Base-by-base conservation (phyloP, 2,329 filamentous ascomycete genomes). In the Ophiostoma australiae region DNA sequence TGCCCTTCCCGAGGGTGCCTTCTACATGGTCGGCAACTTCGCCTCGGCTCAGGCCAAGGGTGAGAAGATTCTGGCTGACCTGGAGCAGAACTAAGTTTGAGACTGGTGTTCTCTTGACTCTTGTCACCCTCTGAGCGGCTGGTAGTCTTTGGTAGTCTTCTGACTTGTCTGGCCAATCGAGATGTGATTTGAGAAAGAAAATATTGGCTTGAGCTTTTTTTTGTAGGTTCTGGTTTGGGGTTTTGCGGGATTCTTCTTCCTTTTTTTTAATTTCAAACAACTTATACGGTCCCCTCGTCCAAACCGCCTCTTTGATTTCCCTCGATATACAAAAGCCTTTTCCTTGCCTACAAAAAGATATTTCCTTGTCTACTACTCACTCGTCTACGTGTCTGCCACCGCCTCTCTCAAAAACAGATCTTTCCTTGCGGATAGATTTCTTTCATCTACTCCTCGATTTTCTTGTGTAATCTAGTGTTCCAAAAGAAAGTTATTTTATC, bases 11-110 rank as follows among this genome's bases (percentile, higher is more conserved):
- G 95, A 98, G 85, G 90, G 90, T 90, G 90, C 85, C 81, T 86
- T 97, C 90, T 97, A 97, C 91, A 97, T 97, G 94, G 94, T 98
- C 82, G 95, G 95, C 82, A 91, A 97, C 87, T 90, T 98, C 78
- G 92, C 92, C 78, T 93, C 92, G 75, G 95, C 94, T 77, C 91
- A 91, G 81, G 89, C 87, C 80, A 99, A 99, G 93, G 95, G 94
- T 86, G 94, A 97, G 90, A 97, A 98, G 93, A 98, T 99, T 87
- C 86, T 99, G 81, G 94, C 95, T 78, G 95, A 98, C 79, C 87
- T 98, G 78, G 92, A 95, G 82, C 83, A 84, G 80, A 83, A 76
- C 77, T 73, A 84, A 82, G 78, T 74, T 23, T 52, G 31, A 66
- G 66, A 48, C 69, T 37, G 35, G 58, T 48, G n/a, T 55, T 55